Conservation (phyloP, 129 eudicot species). For the sunflower (Helianthus annuus) region HanXRQr2.0-SUNRISE NC_035445.2:82173089-82173588, state of each 20-base stretch:
- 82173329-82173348: not conserved
- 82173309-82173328: not conserved
- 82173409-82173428: no score
- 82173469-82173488: no score
- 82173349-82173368: not conserved
- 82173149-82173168: conserved; percentile 96
- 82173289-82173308: not conserved
- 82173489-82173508: no score
- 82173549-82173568: no score
- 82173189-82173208: conserved; percentile 86
- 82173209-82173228: conserved; percentile 67
- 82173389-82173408: no score
- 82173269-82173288: not conserved
- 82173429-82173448: no score
- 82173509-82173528: no score
- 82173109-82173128: conserved; percentile 82
- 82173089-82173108: conserved; percentile 88
- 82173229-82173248: not conserved
- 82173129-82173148: conserved; percentile 81
- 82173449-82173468: no score
- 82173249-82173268: not conserved
- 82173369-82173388: no score
- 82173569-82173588: no score
- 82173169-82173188: conserved; percentile 80
- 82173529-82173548: no score